A percentile compares a stretch with the other conserved stretches of the same genome.
Conservation (phyloP, 768 basidiomycete species). For the Leucocoprinus birnbaumii region DNA sequence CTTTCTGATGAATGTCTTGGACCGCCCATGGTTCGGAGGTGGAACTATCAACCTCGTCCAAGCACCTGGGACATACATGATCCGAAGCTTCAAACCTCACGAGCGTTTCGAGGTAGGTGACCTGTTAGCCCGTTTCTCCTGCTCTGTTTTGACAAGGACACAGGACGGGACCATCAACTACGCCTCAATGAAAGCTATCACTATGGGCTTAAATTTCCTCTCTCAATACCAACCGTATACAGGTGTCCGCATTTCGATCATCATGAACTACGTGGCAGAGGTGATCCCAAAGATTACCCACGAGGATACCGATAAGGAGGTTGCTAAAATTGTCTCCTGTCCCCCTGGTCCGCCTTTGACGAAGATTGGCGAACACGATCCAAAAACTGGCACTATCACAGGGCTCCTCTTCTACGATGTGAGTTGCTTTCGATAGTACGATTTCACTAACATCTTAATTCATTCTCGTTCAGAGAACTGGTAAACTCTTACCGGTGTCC, state of each 20-base stretch:
- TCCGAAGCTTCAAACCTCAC: neutral
- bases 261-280: constrained; percentile 55
- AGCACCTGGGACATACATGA: constrained; percentile 66
- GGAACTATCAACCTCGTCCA: constrained; percentile 82
- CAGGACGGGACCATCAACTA: constrained; percentile 88
- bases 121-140: neutral
- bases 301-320: too few relatives aligned
- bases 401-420: constrained; percentile 63
- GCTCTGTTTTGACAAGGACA: constrained; percentile 4
- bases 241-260: constrained; percentile 67
- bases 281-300: too few relatives aligned
- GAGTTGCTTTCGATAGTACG: constrained; percentile 23
- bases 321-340: too few relatives aligned
- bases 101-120: too few relatives aligned
- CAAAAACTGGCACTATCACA: constrained; percentile 61
- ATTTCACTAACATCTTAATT: neutral
- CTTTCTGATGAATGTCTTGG: constrained; percentile 54
- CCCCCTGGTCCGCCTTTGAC: constrained; percentile 24
- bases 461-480: constrained; percentile 43
- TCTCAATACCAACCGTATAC: constrained; percentile 77
- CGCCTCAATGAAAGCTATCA: constrained; percentile 67
- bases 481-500: constrained; percentile 64
- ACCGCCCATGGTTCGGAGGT: constrained; percentile 83
- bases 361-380: constrained; percentile 55
- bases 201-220: constrained; percentile 75